These are phyloP conservation scores for Ulmus americana DNA, from an alignment of 331 rosid genomes.

Conservation along the genomic window DNA sequence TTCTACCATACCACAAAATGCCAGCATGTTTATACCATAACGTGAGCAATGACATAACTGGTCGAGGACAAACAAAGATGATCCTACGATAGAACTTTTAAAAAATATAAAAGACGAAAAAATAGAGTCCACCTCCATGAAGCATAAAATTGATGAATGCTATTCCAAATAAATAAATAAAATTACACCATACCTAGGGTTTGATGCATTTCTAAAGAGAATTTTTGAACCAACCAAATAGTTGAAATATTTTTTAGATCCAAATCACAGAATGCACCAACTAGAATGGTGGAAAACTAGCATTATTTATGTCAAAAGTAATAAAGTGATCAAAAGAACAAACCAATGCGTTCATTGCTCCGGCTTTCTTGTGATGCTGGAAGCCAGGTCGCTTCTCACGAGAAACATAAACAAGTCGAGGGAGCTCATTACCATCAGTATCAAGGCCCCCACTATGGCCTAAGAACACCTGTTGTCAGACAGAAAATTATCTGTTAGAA, in stretches of 20 bases:
- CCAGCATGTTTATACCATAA: neutral
- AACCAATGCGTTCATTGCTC: slow-evolving; percentile 99
- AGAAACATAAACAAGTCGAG: slow-evolving; percentile 98
- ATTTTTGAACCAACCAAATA: neutral
- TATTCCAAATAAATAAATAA: neutral
- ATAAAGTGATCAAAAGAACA: slow-evolving; percentile 27
- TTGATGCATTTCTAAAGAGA: neutral
- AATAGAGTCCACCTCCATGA: neutral
- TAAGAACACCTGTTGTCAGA: slow-evolving; percentile 70
- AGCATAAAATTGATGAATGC: neutral
- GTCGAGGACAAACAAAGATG: neutral
- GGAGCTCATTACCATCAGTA: slow-evolving; percentile 97
- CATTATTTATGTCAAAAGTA: neutral
- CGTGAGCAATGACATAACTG: neutral
- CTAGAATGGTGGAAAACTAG: neutral
- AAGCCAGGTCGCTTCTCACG: slow-evolving; percentile 99
- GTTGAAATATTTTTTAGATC: neutral
- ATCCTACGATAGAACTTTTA: neutral
- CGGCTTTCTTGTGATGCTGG: slow-evolving; percentile 99
- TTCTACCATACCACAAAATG: neutral
- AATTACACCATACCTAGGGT: neutral
- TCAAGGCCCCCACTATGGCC: slow-evolving; percentile 99
- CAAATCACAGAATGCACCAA: slow-evolving; percentile 10
- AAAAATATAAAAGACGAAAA: neutral
- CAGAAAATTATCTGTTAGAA: slow-evolving; percentile 19